Evolutionary conservation across 306 rosid species (phyloP), one percentile per base, ranked within the genome.

Genomic region (Luffa aegyptiaca): DNA sequence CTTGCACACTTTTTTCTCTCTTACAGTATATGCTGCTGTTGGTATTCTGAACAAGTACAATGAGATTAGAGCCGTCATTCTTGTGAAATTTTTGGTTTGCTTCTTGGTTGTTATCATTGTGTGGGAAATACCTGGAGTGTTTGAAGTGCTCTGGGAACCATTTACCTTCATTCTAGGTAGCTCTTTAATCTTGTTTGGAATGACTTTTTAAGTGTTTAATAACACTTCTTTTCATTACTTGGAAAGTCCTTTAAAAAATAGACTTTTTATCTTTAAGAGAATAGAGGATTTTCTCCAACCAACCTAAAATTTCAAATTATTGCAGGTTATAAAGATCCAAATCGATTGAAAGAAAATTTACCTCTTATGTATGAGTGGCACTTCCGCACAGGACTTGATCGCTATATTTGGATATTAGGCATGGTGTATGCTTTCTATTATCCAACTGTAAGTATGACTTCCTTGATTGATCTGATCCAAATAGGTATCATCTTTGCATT

Each of bases 121-220:
- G 53, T 95, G 99, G 99, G 99, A 95, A 91, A 81, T 91, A 75
- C 99, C 99, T 42, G 96, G 98, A 85, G 94, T 93, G 52, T 95
- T 93, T 88, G 99, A 95, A 80, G 84, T 88, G 79, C 21, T 93
- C 76, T 95, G 98, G 98, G 83, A 90, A 75, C 99, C 99, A 20
- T 84, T 93, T 36, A 87, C 97, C 75, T 95, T 93, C 87, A 16
- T 93, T 75, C 86, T 95, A 8, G 97, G 93, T 91, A 77, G 69
- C 84, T 46, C 53, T 39, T 26, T 26, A 26, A 26, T 26, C 31
- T 26, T 26, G 31, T 26, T 26, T 26, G 31, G 31, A 26, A 26
- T 26, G 31, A 26, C 31, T 26, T 26, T 26, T 26, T 26, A 26
- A 26, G 31, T 26, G 31, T 26, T 26, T 26, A 26, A 26, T 1